Evolutionary conservation across 345 rosid species (phyloP).

Genomic region (Citrus maxima): DNA sequence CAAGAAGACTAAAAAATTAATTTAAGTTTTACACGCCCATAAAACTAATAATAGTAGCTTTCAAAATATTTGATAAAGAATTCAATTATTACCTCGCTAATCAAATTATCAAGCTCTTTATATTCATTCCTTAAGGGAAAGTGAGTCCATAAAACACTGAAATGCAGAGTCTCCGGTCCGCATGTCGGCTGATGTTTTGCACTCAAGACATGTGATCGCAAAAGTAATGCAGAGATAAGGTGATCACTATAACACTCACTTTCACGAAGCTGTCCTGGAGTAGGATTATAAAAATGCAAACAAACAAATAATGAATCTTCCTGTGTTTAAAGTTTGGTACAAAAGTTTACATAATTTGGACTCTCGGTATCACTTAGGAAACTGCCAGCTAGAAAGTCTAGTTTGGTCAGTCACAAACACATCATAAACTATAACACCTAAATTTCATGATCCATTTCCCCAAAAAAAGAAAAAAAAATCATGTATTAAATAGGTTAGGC

Average conservation of each 20-base stretch:
- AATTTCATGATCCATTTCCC: background rate
- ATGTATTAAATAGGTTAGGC: background rate
- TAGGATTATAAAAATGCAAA: background rate
- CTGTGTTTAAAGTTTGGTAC: background rate
- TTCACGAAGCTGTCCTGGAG: background rate
- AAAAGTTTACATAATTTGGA: background rate
- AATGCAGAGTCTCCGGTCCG: background rate
- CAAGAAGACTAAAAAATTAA: too few species aligned
- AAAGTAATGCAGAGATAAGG: too few species aligned
- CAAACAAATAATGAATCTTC: background rate
- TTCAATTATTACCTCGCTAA: too few species aligned
- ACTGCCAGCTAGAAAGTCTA: background rate
- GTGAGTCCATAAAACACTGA: background rate
- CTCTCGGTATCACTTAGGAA: too few species aligned
- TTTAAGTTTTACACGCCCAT: too few species aligned
- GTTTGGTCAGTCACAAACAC: background rate
- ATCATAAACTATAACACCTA: background rate
- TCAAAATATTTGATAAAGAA: too few species aligned
- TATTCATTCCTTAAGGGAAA: too few species aligned
- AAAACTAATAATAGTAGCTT: too few species aligned
- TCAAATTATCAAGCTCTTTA: too few species aligned
- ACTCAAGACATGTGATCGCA: too few species aligned
- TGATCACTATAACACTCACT: too few species aligned
- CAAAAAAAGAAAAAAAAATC: background rate
- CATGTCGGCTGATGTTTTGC: background rate